Conservation (phyloP, 1,139 yeast species). For the Geotrichum reessii region DNA sequence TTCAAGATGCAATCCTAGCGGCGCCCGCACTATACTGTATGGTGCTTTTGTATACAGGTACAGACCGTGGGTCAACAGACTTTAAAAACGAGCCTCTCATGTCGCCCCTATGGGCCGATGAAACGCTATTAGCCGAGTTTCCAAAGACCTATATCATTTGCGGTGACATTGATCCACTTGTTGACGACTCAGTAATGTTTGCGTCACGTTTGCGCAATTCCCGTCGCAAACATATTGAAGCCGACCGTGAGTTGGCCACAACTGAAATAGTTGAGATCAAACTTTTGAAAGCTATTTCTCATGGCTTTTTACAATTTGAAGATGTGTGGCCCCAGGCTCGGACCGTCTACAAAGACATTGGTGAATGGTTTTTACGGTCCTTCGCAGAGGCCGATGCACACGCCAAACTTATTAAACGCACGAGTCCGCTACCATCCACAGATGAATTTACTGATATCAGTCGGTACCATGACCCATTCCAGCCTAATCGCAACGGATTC, state of each 20-base stretch:
- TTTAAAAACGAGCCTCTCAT: slow-evolving; percentile 20
- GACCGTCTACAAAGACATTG: slow-evolving; percentile 18
- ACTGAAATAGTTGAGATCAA: slow-evolving; percentile 30
- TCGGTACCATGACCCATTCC: background rate
- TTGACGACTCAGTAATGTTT: slow-evolving; percentile 23
- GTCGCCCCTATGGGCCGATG: slow-evolving; percentile 23
- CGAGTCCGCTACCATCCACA: background rate
- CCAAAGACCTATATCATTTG: slow-evolving; percentile 22
- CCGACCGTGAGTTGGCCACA: background rate
- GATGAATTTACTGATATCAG: background rate
- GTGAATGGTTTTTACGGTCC: slow-evolving; percentile 22
- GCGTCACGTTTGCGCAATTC: slow-evolving; percentile 38
- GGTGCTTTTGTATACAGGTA: slow-evolving; percentile 23
- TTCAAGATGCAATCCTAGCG: slow-evolving; percentile 20
- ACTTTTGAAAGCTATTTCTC: slow-evolving; percentile 40
- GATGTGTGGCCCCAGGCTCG: slow-evolving; percentile 38
- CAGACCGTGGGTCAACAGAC: slow-evolving; percentile 22
- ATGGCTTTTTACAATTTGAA: slow-evolving; percentile 44
- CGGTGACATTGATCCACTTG: slow-evolving; percentile 24
- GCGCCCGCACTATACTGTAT: slow-evolving; percentile 21
- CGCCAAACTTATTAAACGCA: background rate
- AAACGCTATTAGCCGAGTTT: slow-evolving; percentile 19
- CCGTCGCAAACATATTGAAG: background rate
- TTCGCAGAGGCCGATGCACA: slow-evolving; percentile 16
- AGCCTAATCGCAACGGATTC: background rate